phyloP scores from a whole-genome alignment of 495 filamentous ascomycete genomes.

The Niebla homalea region DNA sequence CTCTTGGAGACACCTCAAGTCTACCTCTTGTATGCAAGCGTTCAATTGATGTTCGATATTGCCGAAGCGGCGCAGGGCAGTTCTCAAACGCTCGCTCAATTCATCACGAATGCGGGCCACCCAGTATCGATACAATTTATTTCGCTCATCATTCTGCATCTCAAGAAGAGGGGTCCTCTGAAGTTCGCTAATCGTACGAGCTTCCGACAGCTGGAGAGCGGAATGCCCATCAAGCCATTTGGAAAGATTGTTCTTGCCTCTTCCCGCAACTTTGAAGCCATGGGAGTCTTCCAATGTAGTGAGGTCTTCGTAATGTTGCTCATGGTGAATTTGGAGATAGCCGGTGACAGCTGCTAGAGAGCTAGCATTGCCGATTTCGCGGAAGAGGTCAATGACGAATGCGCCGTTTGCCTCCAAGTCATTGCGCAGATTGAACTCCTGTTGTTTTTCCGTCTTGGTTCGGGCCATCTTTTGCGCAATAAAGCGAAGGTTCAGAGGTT shows the following conservation, averaged over 20 bases:
- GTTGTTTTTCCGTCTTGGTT: conserved; percentile 10
- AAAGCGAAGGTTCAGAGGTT: conserved; percentile 16
- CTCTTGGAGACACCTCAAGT: conserved; percentile 23
- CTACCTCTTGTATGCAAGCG: conserved; percentile 20
- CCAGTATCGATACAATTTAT: conserved; percentile 30
- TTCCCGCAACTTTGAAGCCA: conserved; percentile 14
- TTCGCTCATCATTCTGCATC: conserved; percentile 17
- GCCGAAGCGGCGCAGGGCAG: conserved; percentile 28
- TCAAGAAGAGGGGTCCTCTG: conserved; percentile 7
- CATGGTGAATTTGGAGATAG: background rate
- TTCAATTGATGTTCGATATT: conserved; percentile 3
- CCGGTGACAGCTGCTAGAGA: background rate
- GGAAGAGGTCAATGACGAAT: background rate
- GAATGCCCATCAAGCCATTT: background rate
- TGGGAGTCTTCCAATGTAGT: conserved; percentile 16
- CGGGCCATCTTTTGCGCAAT: conserved; percentile 7
- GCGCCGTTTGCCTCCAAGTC: conserved; percentile 5
- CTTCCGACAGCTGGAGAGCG: background rate
- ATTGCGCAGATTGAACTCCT: background rate
- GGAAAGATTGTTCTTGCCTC: background rate
- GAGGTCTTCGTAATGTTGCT: conserved; percentile 9
- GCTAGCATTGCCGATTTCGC: conserved; percentile 5
- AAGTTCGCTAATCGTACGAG: conserved; percentile 5
- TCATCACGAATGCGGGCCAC: conserved; percentile 24
- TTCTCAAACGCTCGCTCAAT: conserved; percentile 22